These are phyloP conservation scores for Mortierella sp. DNA, from an alignment of 371 early-diverging fungal species.

Conservation along the genomic window DNA sequence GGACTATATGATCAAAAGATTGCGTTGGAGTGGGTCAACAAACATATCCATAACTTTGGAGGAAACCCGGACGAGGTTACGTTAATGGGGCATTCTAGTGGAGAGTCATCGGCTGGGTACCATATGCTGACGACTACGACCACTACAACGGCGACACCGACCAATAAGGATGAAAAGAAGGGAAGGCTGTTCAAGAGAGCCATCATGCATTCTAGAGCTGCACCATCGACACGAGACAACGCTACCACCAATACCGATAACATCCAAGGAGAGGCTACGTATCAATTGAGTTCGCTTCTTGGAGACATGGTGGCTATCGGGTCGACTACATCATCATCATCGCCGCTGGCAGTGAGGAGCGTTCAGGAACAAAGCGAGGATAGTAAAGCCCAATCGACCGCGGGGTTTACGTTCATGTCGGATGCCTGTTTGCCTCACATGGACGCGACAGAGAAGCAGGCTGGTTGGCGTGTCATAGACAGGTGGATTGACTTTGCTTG, in stretches of 20 bases:
- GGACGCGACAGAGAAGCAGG: conserved; percentile 32
- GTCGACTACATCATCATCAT: background rate
- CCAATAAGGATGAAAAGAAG: background rate
- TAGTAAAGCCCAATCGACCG: background rate
- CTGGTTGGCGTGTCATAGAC: conserved; percentile 29
- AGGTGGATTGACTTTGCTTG: conserved; percentile 53
- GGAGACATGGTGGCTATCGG: background rate
- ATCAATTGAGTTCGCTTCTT: background rate
- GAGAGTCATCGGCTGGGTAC: conserved; percentile 35
- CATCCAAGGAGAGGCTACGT: background rate
- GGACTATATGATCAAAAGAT: conserved; percentile 47
- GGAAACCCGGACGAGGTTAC: conserved; percentile 50
- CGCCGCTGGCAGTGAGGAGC: background rate
- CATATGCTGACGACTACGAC: conserved; percentile 28
- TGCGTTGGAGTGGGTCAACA: conserved; percentile 46
- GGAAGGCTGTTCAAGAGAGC: conserved; percentile 41
- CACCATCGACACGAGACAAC: background rate
- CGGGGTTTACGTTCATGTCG: conserved; percentile 47
- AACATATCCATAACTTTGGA: conserved; percentile 49
- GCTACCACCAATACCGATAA: background rate
- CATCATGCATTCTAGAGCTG: conserved; percentile 37
- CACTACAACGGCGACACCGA: background rate
- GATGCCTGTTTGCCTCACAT: conserved; percentile 43
- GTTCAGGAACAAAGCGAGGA: background rate
- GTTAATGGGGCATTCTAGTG: conserved; percentile 54